Base-by-base conservation (phyloP, 2,329 filamentous ascomycete species). In the Penicillium sp. region DNA sequence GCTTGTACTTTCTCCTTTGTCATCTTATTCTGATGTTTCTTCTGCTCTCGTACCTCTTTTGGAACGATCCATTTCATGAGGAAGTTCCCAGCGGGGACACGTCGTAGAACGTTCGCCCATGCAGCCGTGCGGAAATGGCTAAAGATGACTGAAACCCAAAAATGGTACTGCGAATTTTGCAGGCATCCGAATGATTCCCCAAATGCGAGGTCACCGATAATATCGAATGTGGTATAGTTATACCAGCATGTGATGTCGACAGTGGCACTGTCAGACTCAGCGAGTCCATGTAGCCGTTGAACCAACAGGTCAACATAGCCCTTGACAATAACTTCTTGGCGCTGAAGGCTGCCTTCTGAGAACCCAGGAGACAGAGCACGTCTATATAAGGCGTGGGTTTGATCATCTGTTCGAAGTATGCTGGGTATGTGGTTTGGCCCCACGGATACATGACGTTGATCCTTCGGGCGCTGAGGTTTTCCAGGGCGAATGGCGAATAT, bases 331-430 rank as follows among this genome's bases (percentile, higher is more conserved):
- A 61, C 59, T 50, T 73, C 75, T 53, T 75, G 76, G 12, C 70
- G 67, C 12, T 62, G 60, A 11, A 79, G 54, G 1, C 73, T 72
- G 44, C 70, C 70, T 38, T 76, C 73, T 0, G 73, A 76, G 54
- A 79, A 78, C 0, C 72, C 75, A 52, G 72, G 70, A 5, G 66
- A 51, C 9, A 79, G 53, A 2, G 67, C 49, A 0, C 62, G 58
- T 22, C 74, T 68, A 36, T 58, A 54, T 3, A 66, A 65, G 11
- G 50, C 41, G 41, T 72, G 69, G 12, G 69, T 57, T n/a, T n/a
- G 30, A 17, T 51, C 47, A 14, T 61, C 56, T 17, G 62, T 35
- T 14, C 42, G 50, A 31, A 62, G 48, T 8, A 65, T 63, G 22
- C 60, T 53, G 5, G 19, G 42, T 2, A 33, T 14, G 4, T 31